Base-by-base conservation (phyloP, 306 rosid species). In the Senna tora region DNA sequence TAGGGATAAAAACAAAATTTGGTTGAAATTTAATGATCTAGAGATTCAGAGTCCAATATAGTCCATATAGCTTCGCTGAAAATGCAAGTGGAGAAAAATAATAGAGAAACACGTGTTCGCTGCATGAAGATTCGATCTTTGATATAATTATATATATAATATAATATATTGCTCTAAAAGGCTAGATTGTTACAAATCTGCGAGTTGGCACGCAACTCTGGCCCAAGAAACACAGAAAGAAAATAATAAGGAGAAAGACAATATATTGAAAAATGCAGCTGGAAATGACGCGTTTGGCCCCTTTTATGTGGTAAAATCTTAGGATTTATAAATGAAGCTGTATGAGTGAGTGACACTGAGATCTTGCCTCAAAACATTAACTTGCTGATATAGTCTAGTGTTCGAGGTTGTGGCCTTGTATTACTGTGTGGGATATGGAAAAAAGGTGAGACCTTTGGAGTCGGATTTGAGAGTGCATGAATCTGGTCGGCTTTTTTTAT, bases 251-350 rank as follows among this genome's bases (percentile, higher is more conserved):
- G 17, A 9, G 32, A 10, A 61, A 22, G 59, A 42, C 25, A 63
- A 3, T 5, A 45, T 75, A 64, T 67, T 75, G 73, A 67, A 78
- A n/a, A 71, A 30, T 63, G 84, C 72, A 73, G 77, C 65, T 17
- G 64, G 75, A 83, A 76, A 73, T 34, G 71, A 83, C 79, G 57
- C 58, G 52, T 69, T 49, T 71, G 70, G 59, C 58, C 62, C 42
- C n/a, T 30, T 14, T 28, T 46, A 25, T 25, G 30, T 25, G 30
- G 30, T 25, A 25, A 25, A 25, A 3, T 25, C 30, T 38, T 56
- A 1, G 32, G 17, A 80, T 75, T 62, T 67, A 63, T 64, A 64
- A 64, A 14, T 54, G 33, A 55, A 20, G 49, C 65, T 53, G 78
- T 75, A 6, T 3, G 3, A 33, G 38, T 33, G 6, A 33, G 39